Evolutionary conservation across 1,284 basidiomycete species (phyloP).

Genomic region (Ustilago vetiveriae): DNA sequence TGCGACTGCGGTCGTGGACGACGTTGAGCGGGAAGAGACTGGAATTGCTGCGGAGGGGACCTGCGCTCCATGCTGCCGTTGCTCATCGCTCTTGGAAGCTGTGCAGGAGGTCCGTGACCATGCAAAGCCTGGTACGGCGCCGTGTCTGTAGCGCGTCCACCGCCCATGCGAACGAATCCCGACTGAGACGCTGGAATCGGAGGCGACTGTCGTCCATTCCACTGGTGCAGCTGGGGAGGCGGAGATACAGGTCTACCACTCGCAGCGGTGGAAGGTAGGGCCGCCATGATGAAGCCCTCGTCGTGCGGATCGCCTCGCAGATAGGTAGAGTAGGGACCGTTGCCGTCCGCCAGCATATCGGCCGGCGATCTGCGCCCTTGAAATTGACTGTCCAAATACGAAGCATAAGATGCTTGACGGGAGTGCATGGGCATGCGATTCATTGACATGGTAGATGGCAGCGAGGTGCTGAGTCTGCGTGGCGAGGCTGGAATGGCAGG

Average conservation of each 20-base stretch:
- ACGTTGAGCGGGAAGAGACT: slow-evolving; percentile 14
- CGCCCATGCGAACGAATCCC: slow-evolving; percentile 58
- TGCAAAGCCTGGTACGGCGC: slow-evolving; percentile 48
- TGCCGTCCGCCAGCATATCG: slow-evolving; percentile 37
- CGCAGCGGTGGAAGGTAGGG: slow-evolving; percentile 35
- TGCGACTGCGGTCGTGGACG: slow-evolving; percentile 36
- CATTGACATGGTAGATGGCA: slow-evolving; percentile 32
- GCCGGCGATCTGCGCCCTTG: slow-evolving; percentile 37
- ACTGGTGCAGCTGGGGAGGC: slow-evolving; percentile 36
- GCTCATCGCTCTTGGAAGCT: slow-evolving; percentile 15
- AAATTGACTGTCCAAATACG: slow-evolving; percentile 51
- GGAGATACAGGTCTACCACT: slow-evolving; percentile 23
- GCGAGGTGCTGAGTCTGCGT: slow-evolving; percentile 26
- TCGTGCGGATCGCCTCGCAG: slow-evolving; percentile 52
- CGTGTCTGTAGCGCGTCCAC: slow-evolving; percentile 52
- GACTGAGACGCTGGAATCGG: slow-evolving; percentile 14
- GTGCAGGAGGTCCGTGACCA: not conserved
- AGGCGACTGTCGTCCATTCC: slow-evolving; percentile 27
- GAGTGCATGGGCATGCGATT: slow-evolving; percentile 51
- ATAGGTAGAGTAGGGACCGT: slow-evolving; percentile 49
- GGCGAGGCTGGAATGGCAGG: slow-evolving; percentile 26
- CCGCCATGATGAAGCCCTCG: slow-evolving; percentile 60
- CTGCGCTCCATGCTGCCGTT: slow-evolving; percentile 34
- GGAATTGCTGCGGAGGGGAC: slow-evolving; percentile 21
- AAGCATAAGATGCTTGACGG: slow-evolving; percentile 51